A percentile compares a stretch with the other conserved stretches of the same genome.
These are phyloP conservation scores for Casuarina equisetifolia DNA, from an alignment of 306 rosid species.

Conservation along the genomic window DNA sequence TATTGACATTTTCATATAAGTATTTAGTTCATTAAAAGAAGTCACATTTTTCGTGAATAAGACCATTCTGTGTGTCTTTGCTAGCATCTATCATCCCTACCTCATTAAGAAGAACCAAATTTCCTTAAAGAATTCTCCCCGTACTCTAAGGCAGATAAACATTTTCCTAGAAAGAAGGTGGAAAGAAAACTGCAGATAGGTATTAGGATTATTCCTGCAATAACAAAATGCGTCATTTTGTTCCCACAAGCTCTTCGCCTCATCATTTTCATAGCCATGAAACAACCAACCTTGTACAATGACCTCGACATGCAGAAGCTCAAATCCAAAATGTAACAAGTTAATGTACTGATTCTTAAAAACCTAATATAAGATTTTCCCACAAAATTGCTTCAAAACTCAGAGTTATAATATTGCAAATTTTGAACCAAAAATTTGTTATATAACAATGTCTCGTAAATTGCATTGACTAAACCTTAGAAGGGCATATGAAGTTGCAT, in stretches of 20 bases:
- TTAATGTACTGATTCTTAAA: neutral
- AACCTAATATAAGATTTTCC: neutral
- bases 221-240: neutral
- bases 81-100: constrained; percentile 48
- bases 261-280: neutral
- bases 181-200: constrained; percentile 62
- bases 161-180: constrained; percentile 45
- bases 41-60: constrained; percentile 10
- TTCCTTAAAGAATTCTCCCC: constrained; percentile 56
- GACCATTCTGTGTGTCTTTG: constrained; percentile 41
- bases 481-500: neutral
- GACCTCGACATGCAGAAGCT: neutral
- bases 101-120: constrained; percentile 49
- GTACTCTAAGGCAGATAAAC: constrained; percentile 61
- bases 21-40: constrained; percentile 43
- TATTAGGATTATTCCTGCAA: constrained; percentile 41
- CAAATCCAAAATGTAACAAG: neutral
- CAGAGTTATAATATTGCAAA: neutral
- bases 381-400: neutral
- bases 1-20: constrained; percentile 3
- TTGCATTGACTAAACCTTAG: neutral
- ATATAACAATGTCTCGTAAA: neutral
- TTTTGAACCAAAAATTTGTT: neutral
- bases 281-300: neutral
- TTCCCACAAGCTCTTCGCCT: neutral